Conservation (phyloP, 2,329 filamentous ascomycete genomes). For the Penicillium carneum region DNA sequence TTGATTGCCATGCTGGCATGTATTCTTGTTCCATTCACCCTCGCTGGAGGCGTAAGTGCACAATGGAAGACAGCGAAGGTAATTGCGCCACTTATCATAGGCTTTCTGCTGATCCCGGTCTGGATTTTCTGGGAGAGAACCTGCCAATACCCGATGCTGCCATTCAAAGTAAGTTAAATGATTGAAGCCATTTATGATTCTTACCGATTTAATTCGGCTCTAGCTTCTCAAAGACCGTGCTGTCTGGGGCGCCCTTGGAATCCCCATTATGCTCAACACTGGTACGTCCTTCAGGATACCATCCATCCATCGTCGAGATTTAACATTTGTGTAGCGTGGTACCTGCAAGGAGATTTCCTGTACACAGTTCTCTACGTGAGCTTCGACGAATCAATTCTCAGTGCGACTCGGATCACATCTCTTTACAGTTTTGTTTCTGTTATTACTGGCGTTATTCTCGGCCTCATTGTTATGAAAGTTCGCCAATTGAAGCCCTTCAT, state of each 20-base stretch:
- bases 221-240: slow-evolving; percentile 67
- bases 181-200: not conserved
- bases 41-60: slow-evolving; percentile 59
- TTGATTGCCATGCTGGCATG: slow-evolving; percentile 61
- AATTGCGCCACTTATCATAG: slow-evolving; percentile 60
- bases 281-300: slow-evolving; percentile 23
- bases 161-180: slow-evolving; percentile 56
- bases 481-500: slow-evolving; percentile 71
- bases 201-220: slow-evolving; percentile 4
- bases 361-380: slow-evolving; percentile 68
- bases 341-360: slow-evolving; percentile 69
- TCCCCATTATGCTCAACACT: slow-evolving; percentile 52
- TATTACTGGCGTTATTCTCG: slow-evolving; percentile 64
- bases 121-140: slow-evolving; percentile 64
- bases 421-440: slow-evolving; percentile 68
- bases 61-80: slow-evolving; percentile 62
- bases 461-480: slow-evolving; percentile 64
- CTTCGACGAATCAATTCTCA: slow-evolving; percentile 65
- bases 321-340: slow-evolving; percentile 58
- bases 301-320: not conserved
- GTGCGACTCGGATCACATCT: slow-evolving; percentile 66
- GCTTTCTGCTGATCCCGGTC: slow-evolving; percentile 57
- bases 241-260: slow-evolving; percentile 69
- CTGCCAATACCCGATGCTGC: slow-evolving; percentile 62
- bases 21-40: slow-evolving; percentile 64